Evolutionary conservation across 2,329 filamentous ascomycete species (phyloP).

Genomic region (Botrytis elliptica): DNA sequence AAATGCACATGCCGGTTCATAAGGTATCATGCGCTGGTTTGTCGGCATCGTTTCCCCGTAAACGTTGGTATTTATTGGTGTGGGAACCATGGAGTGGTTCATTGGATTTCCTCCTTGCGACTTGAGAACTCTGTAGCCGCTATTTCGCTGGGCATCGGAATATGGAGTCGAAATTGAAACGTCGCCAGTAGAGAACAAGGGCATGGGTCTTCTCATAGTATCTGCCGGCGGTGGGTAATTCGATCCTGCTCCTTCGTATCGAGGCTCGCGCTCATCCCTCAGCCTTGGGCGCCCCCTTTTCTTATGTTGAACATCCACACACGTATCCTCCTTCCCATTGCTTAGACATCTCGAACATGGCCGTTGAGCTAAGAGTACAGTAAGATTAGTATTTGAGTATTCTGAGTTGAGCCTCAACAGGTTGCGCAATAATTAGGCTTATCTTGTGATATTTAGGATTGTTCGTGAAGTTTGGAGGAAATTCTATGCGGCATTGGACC

Average conservation of each 20-base stretch:
- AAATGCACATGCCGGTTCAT: constrained; percentile 55
- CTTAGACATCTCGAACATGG: constrained; percentile 75
- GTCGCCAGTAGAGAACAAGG: constrained; percentile 48
- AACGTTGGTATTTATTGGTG: constrained; percentile 50
- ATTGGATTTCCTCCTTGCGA: constrained; percentile 45
- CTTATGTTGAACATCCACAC: constrained; percentile 82
- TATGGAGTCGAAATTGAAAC: constrained; percentile 46
- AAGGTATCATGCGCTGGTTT: constrained; percentile 38
- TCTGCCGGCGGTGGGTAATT: constrained; percentile 35
- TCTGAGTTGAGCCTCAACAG: neutral
- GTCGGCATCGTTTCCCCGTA: constrained; percentile 41
- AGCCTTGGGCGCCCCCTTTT: constrained; percentile 77
- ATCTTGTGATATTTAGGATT: neutral
- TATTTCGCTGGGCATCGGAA: constrained; percentile 45
- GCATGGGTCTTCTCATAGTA: constrained; percentile 48
- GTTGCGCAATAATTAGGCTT: neutral
- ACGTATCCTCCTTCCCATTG: constrained; percentile 77
- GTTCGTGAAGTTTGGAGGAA: neutral
- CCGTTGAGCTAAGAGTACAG: constrained; percentile 58
- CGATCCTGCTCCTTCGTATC: constrained; percentile 48
- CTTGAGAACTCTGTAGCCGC: constrained; percentile 55
- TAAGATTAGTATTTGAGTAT: neutral
- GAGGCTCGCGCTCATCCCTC: constrained; percentile 65
- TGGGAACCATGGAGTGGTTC: constrained; percentile 48
- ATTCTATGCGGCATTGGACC: neutral